Base-by-base conservation (phyloP, 1,284 basidiomycete genomes). In the Ganoderma lingzhi region DNA sequence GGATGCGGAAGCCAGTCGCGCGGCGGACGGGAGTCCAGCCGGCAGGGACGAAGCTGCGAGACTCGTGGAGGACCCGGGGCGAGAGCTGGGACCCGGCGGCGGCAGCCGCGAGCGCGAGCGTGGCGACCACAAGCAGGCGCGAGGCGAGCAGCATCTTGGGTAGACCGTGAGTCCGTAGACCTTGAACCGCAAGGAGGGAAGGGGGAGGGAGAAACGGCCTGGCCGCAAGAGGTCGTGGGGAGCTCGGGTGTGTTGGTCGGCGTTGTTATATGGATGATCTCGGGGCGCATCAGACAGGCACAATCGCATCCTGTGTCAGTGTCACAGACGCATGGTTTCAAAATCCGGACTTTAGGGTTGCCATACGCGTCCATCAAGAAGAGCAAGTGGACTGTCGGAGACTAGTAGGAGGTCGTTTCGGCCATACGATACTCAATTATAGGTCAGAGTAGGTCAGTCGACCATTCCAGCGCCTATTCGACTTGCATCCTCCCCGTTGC, bases 1-100 rank as follows among this genome's bases (percentile, higher is more conserved):
- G 82, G 19, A 85, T 74, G 62, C 78, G 62, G 6, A 77, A 70
- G 59, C 80, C 70, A 3, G 76, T 75, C 45, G 82, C 79, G 44
- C 80, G 77, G 12, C 80, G 78, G 53, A 78, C 68, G 37, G 75
- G 77, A 19, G 70, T 67, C 84, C 84, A 86, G 32, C 81, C 82
- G 44, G 64, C 45, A 10, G 84, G 84, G 6, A 78, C 68, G 53
- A 71, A 58, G 15, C 73, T 70, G 59, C 84, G 80, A 63, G 79
- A 81, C 70, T 84, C 83, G 70, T 85, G 83, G 1, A 83, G 72
- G n/a, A 83, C 80, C 75, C 64, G 82, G 77, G 62, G 73, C 17
- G 65, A 77, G 72, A 63, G 75, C 65, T 55, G 65, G 0, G 68
- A 75, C 65, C 68, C 63, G 23, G 66, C 53, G 3, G 65, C 63